phyloP scores from a whole-genome alignment of 208 protist genomes.

The Wallacemonas rigidus region DNA sequence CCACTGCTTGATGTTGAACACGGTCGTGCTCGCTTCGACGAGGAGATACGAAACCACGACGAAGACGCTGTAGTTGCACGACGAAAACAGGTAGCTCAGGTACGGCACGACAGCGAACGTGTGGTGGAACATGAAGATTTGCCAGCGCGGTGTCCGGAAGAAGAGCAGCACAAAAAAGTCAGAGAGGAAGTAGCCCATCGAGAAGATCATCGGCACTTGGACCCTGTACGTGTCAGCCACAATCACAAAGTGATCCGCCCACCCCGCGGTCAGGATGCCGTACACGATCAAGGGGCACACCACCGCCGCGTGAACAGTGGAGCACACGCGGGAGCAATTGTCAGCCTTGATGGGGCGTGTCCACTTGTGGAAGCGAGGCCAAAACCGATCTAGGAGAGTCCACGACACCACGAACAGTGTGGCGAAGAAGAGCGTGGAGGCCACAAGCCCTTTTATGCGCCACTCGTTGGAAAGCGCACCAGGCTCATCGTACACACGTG shows the following conservation, averaged over 20 bases:
- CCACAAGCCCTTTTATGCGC: constrained; percentile 3
- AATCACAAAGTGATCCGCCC: constrained; percentile 34
- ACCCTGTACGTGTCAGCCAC: constrained; percentile 32
- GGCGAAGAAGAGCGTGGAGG: constrained; percentile 12
- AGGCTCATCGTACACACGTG: constrained; percentile 15
- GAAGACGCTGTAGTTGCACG: constrained; percentile 42
- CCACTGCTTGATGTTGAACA: constrained; percentile 36
- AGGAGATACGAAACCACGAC: constrained; percentile 49
- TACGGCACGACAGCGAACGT: constrained; percentile 47
- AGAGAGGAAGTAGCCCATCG: constrained; percentile 49
- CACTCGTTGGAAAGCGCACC: constrained; percentile 8
- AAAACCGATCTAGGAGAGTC: constrained; percentile 30
- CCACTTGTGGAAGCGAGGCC: constrained; percentile 31
- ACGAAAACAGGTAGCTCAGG: constrained; percentile 41
- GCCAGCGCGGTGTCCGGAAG: constrained; percentile 43
- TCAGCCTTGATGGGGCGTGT: constrained; percentile 27
- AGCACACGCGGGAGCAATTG: constrained; percentile 44
- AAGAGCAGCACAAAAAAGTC: constrained; percentile 33
- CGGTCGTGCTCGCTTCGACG: constrained; percentile 54
- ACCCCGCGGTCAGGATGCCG: constrained; percentile 38
- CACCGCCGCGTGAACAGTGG: constrained; percentile 40
- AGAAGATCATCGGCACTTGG: constrained; percentile 34
- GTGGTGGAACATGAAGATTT: constrained; percentile 42
- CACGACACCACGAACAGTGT: constrained; percentile 37
- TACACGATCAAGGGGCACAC: constrained; percentile 37